Conservation (phyloP, 2,329 filamentous ascomycete genomes). For the Exophiala bonariae region DNA sequence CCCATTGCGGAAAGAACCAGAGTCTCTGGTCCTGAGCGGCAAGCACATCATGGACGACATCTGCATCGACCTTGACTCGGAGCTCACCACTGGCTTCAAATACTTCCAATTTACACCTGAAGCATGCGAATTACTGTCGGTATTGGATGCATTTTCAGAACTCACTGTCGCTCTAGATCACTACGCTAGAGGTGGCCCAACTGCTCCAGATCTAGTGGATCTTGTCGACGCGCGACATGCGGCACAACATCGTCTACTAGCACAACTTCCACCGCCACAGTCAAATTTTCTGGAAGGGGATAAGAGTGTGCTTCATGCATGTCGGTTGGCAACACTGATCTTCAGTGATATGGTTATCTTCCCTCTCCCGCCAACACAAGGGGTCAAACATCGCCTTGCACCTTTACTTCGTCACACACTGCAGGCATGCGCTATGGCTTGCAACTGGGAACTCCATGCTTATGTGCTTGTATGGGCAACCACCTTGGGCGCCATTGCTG, state of each 20-base stretch:
- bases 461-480: slow-evolving; percentile 20
- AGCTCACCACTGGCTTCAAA: slow-evolving; percentile 20
- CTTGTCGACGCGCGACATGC: slow-evolving; percentile 17
- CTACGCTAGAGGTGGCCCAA: slow-evolving; percentile 13
- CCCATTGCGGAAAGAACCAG: slow-evolving; percentile 4
- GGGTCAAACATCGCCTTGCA: slow-evolving; percentile 14
- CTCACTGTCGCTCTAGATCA: slow-evolving; percentile 21
- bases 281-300: slow-evolving; percentile 4
- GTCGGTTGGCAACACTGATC: slow-evolving; percentile 15
- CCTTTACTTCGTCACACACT: slow-evolving; percentile 13
- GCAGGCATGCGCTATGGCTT: slow-evolving; percentile 6
- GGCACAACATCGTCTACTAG: slow-evolving; percentile 18
- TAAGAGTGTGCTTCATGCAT: slow-evolving; percentile 11
- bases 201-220: slow-evolving; percentile 21
- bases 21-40: slow-evolving; percentile 15
- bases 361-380: slow-evolving; percentile 15
- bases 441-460: slow-evolving; percentile 16
- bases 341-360: slow-evolving; percentile 23
- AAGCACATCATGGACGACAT: slow-evolving; percentile 15
- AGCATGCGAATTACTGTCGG: slow-evolving; percentile 7
- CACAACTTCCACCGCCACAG: slow-evolving; percentile 1
- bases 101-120: slow-evolving; percentile 12
- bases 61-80: slow-evolving; percentile 18
- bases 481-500: slow-evolving; percentile 15
- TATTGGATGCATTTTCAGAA: slow-evolving; percentile 14